phyloP scores from a whole-genome alignment of 768 basidiomycete genomes.

The Trametes maxima region DNA sequence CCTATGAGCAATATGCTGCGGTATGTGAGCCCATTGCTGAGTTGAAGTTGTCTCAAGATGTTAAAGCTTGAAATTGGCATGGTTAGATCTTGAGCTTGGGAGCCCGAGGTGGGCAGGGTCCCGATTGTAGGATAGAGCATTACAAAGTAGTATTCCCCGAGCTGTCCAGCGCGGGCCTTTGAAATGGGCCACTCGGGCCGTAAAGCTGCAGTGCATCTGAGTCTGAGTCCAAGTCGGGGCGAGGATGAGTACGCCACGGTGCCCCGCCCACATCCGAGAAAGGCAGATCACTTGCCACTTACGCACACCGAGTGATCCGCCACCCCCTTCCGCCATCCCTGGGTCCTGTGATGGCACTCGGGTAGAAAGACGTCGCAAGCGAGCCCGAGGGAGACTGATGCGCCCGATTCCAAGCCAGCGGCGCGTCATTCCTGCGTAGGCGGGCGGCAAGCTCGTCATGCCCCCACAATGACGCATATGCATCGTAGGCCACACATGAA shows the following conservation, averaged over 20 bases:
- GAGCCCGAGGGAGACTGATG: background rate
- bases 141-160: no score
- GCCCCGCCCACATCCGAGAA: background rate
- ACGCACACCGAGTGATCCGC: background rate
- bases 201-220: no score
- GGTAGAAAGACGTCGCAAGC: background rate
- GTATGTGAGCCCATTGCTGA: no score
- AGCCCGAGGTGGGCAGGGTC: no score
- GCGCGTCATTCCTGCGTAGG: constrained; percentile 3
- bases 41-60: no score
- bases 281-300: background rate
- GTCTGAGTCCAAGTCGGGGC: background rate
- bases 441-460: background rate
- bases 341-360: background rate
- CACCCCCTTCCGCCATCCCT: background rate
- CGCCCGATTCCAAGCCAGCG: background rate
- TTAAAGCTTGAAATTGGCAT: no score
- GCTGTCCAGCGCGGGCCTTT: no score
- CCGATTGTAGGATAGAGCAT: no score
- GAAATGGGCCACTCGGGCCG: no score
- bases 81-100: no score
- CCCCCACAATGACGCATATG: background rate
- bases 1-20: no score
- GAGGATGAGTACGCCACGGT: background rate
- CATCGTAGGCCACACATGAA: background rate